Evolutionary conservation across 2,329 filamentous ascomycete species (phyloP).

Genomic region (Hyphodiscus sp.): DNA sequence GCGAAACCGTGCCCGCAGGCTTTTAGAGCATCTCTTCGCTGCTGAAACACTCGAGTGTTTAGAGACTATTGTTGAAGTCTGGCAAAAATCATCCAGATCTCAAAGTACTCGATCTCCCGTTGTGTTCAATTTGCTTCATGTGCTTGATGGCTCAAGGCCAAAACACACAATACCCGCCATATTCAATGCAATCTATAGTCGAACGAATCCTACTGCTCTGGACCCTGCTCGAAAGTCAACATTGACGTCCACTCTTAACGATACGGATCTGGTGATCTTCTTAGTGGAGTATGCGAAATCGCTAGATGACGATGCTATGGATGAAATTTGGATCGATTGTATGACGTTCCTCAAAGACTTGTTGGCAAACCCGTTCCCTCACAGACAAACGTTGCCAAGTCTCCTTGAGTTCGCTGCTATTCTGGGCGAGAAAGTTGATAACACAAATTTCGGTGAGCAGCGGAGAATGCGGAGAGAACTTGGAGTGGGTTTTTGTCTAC

Average conservation of each 20-base stretch:
- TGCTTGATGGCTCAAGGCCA: constrained; percentile 83
- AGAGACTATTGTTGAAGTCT: constrained; percentile 83
- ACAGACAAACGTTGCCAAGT: constrained; percentile 81
- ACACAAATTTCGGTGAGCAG: constrained; percentile 95
- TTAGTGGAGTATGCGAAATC: constrained; percentile 84
- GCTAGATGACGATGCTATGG: constrained; percentile 93
- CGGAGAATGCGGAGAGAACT: constrained; percentile 85
- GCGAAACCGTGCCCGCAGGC: constrained; percentile 78
- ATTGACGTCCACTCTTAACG: constrained; percentile 75
- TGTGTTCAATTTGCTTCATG: constrained; percentile 81
- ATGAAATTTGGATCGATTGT: constrained; percentile 96
- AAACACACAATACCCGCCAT: constrained; percentile 89
- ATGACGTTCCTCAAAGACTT: constrained; percentile 86
- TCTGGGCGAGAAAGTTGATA: constrained; percentile 90
- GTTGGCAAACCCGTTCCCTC: constrained; percentile 87
- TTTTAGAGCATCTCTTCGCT: constrained; percentile 87
- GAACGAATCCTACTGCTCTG: constrained; percentile 76
- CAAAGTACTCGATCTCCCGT: constrained; percentile 48
- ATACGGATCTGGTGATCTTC: constrained; percentile 81
- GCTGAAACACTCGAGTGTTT: constrained; percentile 90
- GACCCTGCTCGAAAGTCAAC: constrained; percentile 79
- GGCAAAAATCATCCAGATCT: constrained; percentile 51
- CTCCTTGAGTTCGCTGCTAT: constrained; percentile 85
- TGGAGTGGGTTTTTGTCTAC: constrained; percentile 51
- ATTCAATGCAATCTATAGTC: constrained; percentile 93